Conservation (phyloP, 805 yeast genomes). For the Starmerella lactis-condensi region DNA sequence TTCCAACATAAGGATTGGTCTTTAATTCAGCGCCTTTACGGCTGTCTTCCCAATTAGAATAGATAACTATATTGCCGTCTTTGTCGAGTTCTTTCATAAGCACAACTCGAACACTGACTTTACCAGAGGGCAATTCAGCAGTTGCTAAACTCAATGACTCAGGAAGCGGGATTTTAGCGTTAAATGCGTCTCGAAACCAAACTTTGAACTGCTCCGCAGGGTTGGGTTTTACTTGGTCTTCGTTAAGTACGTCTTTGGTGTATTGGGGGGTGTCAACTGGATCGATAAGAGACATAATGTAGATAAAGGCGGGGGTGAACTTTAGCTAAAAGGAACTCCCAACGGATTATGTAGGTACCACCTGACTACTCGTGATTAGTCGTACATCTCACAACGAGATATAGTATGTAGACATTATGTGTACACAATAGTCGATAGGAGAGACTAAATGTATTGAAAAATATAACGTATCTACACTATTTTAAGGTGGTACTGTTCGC, state of each 20-base stretch:
- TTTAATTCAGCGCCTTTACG: slow-evolving; percentile 58
- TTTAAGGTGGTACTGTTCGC: too few species aligned
- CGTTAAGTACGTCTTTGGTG: slow-evolving; percentile 34
- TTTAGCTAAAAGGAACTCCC: too few species aligned
- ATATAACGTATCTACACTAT: too few species aligned
- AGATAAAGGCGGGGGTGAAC: too few species aligned
- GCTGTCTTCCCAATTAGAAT: slow-evolving; percentile 80
- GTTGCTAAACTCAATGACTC: slow-evolving; percentile 82
- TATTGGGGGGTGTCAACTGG: slow-evolving; percentile 15
- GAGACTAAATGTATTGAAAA: too few species aligned
- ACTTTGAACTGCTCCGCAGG: slow-evolving; percentile 43
- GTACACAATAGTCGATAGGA: too few species aligned
- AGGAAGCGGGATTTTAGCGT: slow-evolving; percentile 42
- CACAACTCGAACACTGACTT: slow-evolving; percentile 69
- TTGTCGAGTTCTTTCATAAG: slow-evolving; percentile 77
- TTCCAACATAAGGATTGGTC: slow-evolving; percentile 60
- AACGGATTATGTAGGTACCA: too few species aligned
- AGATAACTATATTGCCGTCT: slow-evolving; percentile 57
- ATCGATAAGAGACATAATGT: slow-evolving; percentile 11
- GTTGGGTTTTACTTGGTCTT: slow-evolving; percentile 42
- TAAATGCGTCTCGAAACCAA: slow-evolving; percentile 70
- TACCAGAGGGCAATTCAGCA: slow-evolving; percentile 73
- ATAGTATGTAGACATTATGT: too few species aligned
- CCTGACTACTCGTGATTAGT: too few species aligned
- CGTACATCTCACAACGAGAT: too few species aligned